Base-by-base conservation (phyloP, 495 filamentous ascomycete species). In the Hypoxylon rickii region DNA sequence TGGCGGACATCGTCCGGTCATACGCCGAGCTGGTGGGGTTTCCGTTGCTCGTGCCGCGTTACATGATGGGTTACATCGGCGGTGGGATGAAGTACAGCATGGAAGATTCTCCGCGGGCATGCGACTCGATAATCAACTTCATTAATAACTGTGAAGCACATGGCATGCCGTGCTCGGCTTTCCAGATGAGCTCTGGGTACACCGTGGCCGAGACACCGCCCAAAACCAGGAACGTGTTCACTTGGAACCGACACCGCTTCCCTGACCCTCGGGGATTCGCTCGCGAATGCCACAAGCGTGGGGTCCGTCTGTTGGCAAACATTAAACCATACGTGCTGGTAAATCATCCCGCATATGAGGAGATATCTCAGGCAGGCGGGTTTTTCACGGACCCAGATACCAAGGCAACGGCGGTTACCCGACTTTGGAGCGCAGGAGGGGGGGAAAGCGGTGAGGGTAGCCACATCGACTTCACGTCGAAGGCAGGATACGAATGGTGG, bases 151-250 rank as follows among this genome's bases (percentile, higher is more conserved):
- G 85, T 45, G 77, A 82, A 63, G 64, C 80, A 34, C 71, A 86
- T 47, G 85, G 81, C 12, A 87, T 89, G 38, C 86, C 86, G n/a
- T 86, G 84, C 63, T 87, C 84, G 0, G 86, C 80, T 4, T 85
- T 86, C 66, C 86, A 89, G 64, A 83, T 89, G 82, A 85, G 82
- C 31, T 86, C 83, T 0, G 86, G 86, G 1, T 89, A 89, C 55
- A 87, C 84, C 0, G 82, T 89, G n/a, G 79, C 84, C 0, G 82
- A 83, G 59, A 76, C 70, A 0, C 79, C 81, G 49, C 85, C 85
- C 3, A 86, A 86, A 61, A 86, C 85, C 1, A 74, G 86, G 39
- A 87, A 84, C 40, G 86, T 89, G 3, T 89, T 89, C 60, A 87
- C 82, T 3, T 89, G 86, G 86, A 87, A 89, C 62, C 67, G 69